A percentile compares a stretch with the other conserved stretches of the same genome.
phyloP scores from a whole-genome alignment of 352 stramenopile genomes.

The Globisporangium paddicum region DNA sequence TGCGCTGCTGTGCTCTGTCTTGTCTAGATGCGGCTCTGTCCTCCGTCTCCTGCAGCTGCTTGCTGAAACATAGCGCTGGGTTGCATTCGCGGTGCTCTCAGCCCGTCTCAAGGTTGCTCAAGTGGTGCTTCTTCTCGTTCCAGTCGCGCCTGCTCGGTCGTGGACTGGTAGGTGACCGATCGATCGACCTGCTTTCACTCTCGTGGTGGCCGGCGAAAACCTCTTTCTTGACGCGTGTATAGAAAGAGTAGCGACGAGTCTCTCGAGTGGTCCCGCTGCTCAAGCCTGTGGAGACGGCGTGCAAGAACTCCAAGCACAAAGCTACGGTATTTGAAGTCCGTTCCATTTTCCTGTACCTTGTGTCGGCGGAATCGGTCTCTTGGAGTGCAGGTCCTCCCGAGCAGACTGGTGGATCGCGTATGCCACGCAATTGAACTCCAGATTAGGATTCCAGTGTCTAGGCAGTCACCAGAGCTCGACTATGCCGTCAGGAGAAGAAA shows the following conservation, averaged over 20 bases:
- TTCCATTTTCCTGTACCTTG: not conserved
- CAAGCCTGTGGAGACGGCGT: not conserved
- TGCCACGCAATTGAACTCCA: not conserved
- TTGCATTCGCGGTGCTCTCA: too few species aligned
- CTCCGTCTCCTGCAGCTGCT: too few species aligned
- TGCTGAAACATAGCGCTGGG: too few species aligned
- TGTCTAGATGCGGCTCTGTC: not conserved
- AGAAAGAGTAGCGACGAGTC: too few species aligned
- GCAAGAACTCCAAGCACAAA: not conserved
- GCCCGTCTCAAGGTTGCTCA: too few species aligned
- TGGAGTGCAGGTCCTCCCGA: constrained; percentile 1
- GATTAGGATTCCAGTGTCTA: too few species aligned
- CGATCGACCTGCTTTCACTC: not conserved
- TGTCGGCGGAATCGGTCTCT: not conserved
- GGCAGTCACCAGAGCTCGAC: not conserved
- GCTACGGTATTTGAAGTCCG: not conserved
- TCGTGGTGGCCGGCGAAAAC: not conserved
- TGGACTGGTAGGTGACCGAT: not conserved
- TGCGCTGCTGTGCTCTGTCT: not conserved
- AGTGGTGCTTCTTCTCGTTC: too few species aligned
- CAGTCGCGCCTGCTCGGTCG: not conserved
- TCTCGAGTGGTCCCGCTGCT: too few species aligned
- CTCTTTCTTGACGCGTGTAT: not conserved
- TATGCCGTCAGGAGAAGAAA: too few species aligned
- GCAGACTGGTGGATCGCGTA: not conserved